phyloP scores from a whole-genome alignment of 305 asterid genomes.

The Fraxinus floribunda region DNA sequence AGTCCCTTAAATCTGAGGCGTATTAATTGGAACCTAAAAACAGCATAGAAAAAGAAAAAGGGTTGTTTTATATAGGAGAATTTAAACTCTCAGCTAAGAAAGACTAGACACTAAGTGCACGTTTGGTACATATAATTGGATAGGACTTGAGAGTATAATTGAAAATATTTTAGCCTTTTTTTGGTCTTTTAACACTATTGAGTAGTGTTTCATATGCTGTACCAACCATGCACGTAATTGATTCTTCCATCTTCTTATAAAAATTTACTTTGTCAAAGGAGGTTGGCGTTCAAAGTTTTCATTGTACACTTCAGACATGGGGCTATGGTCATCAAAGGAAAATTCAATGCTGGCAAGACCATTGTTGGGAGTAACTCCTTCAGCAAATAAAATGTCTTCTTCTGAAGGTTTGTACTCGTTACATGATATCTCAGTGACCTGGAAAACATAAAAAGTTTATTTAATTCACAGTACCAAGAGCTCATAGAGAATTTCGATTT shows the following conservation, averaged over 20 bases:
- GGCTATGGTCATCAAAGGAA: conserved; percentile 51
- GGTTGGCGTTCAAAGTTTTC: conserved; percentile 34
- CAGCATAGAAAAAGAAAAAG: background rate
- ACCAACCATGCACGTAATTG: background rate
- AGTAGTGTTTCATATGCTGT: background rate
- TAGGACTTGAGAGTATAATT: background rate
- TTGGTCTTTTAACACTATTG: background rate
- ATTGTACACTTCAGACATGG: conserved; percentile 38
- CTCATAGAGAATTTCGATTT: background rate
- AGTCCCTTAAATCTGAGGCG: conserved; percentile 44
- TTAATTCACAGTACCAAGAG: background rate
- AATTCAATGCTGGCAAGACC: conserved; percentile 64
- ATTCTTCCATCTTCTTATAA: background rate
- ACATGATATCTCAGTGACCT: conserved; percentile 72
- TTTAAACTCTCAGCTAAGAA: background rate
- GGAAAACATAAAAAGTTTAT: conserved; percentile 18
- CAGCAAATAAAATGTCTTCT: conserved; percentile 59
- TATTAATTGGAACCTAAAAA: conserved; percentile 64
- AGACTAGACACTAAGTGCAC: background rate
- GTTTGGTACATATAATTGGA: background rate
- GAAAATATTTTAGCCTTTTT: background rate
- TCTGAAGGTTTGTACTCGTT: conserved; percentile 70
- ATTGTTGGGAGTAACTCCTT: conserved; percentile 59
- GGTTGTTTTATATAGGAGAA: background rate
- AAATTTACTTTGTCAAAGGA: conserved; percentile 49